Percentiles rank a stretch among this genome's conserved stretches.
phyloP scores from a whole-genome alignment of 2,329 filamentous ascomycete genomes.

The Pseudocercospora crystallina region DNA sequence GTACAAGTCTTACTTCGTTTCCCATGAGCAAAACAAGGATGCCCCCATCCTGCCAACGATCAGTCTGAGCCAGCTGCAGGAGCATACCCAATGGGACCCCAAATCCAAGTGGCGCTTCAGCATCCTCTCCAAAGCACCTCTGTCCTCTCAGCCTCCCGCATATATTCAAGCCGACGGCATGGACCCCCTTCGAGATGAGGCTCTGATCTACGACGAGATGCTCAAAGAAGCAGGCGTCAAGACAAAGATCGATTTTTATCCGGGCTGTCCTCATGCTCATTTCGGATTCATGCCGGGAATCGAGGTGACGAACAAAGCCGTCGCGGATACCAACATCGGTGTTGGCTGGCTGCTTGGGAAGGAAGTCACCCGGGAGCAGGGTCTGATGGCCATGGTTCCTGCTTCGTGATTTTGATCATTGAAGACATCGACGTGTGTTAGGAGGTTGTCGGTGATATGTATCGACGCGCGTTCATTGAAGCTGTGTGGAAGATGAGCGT shows the following conservation, averaged over 20 bases:
- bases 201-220: slow-evolving; percentile 50
- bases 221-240: slow-evolving; percentile 44
- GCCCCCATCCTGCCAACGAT: slow-evolving; percentile 2
- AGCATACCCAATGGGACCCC: slow-evolving; percentile 6
- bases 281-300: slow-evolving; percentile 9
- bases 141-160: slow-evolving; percentile 37
- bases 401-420: too few species aligned
- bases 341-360: slow-evolving; percentile 13
- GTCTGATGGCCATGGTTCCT: slow-evolving; percentile 2
- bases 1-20: slow-evolving; percentile 40
- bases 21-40: slow-evolving; percentile 11
- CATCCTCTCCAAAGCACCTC: slow-evolving; percentile 4
- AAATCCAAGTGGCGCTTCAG: slow-evolving; percentile 3
- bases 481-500: too few species aligned
- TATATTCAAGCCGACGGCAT: slow-evolving; percentile 54
- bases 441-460: background rate
- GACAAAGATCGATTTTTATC: slow-evolving; percentile 42
- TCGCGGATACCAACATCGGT: slow-evolving; percentile 8
- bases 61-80: background rate
- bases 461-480: background rate
- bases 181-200: slow-evolving; percentile 54
- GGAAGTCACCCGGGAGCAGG: slow-evolving; percentile 4
- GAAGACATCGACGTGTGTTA: background rate
- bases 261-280: slow-evolving; percentile 11
- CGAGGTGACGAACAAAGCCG: slow-evolving; percentile 2